Base-by-base conservation (phyloP, 2,329 filamentous ascomycete species). In the Juglanconis oblonga region DNA sequence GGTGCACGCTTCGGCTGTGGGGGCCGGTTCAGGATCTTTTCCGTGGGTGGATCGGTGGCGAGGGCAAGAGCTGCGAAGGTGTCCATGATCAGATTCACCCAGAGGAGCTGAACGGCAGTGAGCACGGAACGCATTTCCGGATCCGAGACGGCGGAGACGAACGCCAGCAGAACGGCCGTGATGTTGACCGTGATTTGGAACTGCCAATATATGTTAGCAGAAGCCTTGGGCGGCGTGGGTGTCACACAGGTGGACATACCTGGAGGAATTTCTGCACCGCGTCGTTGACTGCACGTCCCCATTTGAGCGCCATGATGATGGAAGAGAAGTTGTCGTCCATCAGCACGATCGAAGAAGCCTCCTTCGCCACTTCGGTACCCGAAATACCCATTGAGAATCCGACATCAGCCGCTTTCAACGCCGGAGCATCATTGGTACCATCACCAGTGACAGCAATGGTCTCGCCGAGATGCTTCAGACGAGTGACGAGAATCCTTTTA, bases 181-280 rank as follows among this genome's bases (percentile, higher is more conserved):
- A 89, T 87, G 68, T 89, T 89, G 70, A 89, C 87, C 1, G 87
- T 90, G 65, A 90, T 84, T 77, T 86, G 82, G 67, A 87, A 87
- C 80, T 80, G 14, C 14, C 38, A 42, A 42, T 7, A 40, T 4
- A 17, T 9, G 33, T 5, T 7, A 32, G 8, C 5, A 2, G 8
- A 13, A 6, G 44, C 24, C 24, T 32, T 31, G 29, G 29, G 11
- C 8, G 17, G 8, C 31, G 29, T 10, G 29, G 14, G 24, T 10
- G 3, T 35, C 6, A 33, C 67, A 35, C 8, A 5, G n/a, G 3
- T 38, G 3, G 57, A 33, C 65, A 61, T 68, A 78, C 77, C 71
- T 88, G 87, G 50, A 88, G 78, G 68, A 89, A 89, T 69, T 88
- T 88, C 69, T 86, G 81, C 38, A 89, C 85, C 0, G 85, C 83